Evolutionary conservation across 306 rosid genomes (phyloP), one percentile per base, ranked within the genome.

Genomic region (Luffa acutangula): DNA sequence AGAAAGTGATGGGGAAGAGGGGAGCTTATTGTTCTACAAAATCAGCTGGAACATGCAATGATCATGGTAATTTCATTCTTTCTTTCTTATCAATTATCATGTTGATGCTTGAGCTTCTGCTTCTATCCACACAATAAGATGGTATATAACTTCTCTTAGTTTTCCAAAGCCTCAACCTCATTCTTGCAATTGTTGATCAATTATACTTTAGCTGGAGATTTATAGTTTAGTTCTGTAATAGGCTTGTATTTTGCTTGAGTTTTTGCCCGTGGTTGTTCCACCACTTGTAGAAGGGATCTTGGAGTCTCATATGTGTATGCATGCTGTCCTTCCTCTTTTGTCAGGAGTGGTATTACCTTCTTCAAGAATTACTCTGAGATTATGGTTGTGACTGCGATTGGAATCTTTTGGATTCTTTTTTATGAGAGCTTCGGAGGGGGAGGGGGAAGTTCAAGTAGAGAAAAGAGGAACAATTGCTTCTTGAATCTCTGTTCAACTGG

Each of bases 31-130:
- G 48, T 71, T 41, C 57, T 49, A 74, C 45, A 74, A 31, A 33
- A 34, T 74, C 34, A 75, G 63, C 18, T 75, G 60, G 77, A 74
- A 49, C 64, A 36, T 75, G 64, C 64, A 17, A 53, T 36, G 36
- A 53, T 53, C 78, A 75, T 75, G 78, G 78, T 75, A 75, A 75
- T 36, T 75, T 75, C 20, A 25, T 48, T 69, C 78, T 31, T 73
- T 74, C 60, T 51, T 51, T 31, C 62, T 74, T 49, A 14, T 65
- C 20, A 18, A 41, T 74, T 49, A 13, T 51, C 46, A 6, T 51
- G 13, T 73, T 66, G 48, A 37, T 66, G 73, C 48, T 37, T 37
- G 15, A 65, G 75, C 75, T 66, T 37, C 51, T 41, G 25, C 25
- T 15, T 39, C 18, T 66, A 39, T 37, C 49, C 25, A 66, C 20